phyloP scores from a whole-genome alignment of 495 filamentous ascomycete genomes.

The Hypoxylon fragiforme region DNA sequence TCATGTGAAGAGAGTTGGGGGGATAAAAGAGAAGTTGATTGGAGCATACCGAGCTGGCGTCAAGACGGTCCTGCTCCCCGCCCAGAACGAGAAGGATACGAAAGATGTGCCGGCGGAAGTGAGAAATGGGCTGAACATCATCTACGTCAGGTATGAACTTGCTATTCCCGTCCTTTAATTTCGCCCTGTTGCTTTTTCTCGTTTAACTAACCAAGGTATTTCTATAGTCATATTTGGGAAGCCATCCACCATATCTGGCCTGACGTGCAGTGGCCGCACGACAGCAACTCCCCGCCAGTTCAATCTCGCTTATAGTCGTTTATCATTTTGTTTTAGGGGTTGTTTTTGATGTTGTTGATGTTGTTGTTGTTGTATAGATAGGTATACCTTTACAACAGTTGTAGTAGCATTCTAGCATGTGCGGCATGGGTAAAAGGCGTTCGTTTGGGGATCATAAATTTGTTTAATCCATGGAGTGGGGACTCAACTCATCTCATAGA shows the following conservation, averaged over 20 bases:
- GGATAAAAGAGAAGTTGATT: conserved; percentile 99
- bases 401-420: no score
- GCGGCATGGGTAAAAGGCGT: no score
- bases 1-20: conserved; percentile 83
- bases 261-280: conserved; percentile 75
- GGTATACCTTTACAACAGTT: no score
- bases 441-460: conserved; percentile 16
- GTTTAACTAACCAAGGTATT: conserved; percentile 33
- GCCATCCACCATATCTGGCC: conserved; percentile 84
- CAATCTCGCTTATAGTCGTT: conserved; percentile 36
- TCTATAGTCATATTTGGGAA: conserved; percentile 80
- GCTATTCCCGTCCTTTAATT: not conserved
- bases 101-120: conserved; percentile 93
- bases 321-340: no score
- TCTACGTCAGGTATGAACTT: conserved; percentile 75
- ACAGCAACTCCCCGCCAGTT: conserved; percentile 52
- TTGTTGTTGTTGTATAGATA: no score
- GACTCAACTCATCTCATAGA: conserved; percentile 2
- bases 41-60: conserved; percentile 92
- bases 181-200: not conserved
- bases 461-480: not conserved
- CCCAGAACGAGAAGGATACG: conserved; percentile 88
- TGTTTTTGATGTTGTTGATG: no score
- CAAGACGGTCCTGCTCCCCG: conserved; percentile 87
- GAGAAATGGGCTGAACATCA: conserved; percentile 81